Evolutionary conservation across 208 protist genomes (phyloP).

Genomic region (Angomonas deanei): DNA sequence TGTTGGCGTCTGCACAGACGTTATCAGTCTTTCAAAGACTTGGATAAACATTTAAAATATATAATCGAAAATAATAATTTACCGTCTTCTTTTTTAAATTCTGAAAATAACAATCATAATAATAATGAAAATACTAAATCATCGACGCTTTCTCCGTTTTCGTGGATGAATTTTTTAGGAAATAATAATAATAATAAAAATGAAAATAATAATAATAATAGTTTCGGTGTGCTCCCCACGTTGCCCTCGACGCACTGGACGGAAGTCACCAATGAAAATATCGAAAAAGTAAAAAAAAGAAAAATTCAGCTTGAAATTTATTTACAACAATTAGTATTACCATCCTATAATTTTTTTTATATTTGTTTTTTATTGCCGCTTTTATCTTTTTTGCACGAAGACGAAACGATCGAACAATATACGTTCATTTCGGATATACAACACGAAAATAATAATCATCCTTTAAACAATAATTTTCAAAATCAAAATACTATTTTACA

Average conservation of each 20-base stretch:
- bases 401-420: no score
- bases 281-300: neutral
- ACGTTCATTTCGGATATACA: no score
- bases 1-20: no score
- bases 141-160: neutral
- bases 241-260: no score
- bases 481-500: neutral
- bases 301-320: neutral
- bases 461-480: neutral
- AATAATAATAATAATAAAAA: slow-evolving; percentile 1
- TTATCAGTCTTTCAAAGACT: no score
- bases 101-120: slow-evolving; percentile 2
- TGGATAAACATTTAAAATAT: neutral
- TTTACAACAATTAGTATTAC: no score
- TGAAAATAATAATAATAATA: neutral
- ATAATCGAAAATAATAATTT: slow-evolving; percentile 3
- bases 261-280: no score
- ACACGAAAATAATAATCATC: neutral
- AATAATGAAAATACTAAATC: neutral
- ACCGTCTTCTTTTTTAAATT: neutral
- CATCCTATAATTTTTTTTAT: no score
- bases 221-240: no score
- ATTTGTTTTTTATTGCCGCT: no score
- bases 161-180: neutral
- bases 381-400: no score